Conservation (phyloP, 2,329 filamentous ascomycete species). For the Aspergillus hiratsukae region DNA sequence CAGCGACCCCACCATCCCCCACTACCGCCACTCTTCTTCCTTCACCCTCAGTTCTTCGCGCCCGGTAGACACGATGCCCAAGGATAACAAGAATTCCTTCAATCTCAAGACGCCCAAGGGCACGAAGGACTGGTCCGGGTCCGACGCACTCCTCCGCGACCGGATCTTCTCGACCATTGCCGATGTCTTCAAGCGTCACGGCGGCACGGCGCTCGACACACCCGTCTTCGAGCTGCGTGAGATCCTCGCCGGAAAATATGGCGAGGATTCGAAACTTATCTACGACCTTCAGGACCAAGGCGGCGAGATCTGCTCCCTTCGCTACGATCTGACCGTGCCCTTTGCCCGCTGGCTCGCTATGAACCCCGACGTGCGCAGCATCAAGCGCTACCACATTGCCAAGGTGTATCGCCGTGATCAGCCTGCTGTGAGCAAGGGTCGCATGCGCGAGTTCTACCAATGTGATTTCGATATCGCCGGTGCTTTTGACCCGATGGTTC, state of each 20-base stretch:
- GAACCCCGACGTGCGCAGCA: conserved; percentile 75
- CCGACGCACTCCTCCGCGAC: conserved; percentile 75
- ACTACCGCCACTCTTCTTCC: conserved; percentile 12
- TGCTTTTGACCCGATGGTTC: conserved; percentile 80
- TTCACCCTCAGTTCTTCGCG: conserved; percentile 8
- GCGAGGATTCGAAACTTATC: conserved; percentile 87
- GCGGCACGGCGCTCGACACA: conserved; percentile 74
- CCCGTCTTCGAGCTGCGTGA: conserved; percentile 82
- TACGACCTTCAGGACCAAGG: conserved; percentile 86
- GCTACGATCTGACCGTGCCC: conserved; percentile 84
- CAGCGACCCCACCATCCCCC: conserved; percentile 13
- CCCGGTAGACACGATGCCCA: conserved; percentile 9
- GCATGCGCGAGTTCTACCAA: conserved; percentile 95
- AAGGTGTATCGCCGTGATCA: conserved; percentile 84
- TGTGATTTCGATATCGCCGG: conserved; percentile 97
- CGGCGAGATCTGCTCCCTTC: conserved; percentile 76
- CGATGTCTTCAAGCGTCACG: conserved; percentile 78
- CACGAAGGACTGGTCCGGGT: conserved; percentile 79
- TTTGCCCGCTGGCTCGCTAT: conserved; percentile 91
- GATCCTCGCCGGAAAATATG: conserved; percentile 84
- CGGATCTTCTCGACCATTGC: conserved; percentile 73
- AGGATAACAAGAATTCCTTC: conserved; percentile 45
- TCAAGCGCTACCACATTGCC: conserved; percentile 93
- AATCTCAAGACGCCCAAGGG: conserved; percentile 87
- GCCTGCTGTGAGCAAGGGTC: conserved; percentile 81